A percentile compares a stretch with the other conserved stretches of the same genome.
These are phyloP conservation scores for Hyaloscypha hepaticicola DNA, from an alignment of 495 filamentous ascomycete genomes.

Conservation along the genomic window DNA sequence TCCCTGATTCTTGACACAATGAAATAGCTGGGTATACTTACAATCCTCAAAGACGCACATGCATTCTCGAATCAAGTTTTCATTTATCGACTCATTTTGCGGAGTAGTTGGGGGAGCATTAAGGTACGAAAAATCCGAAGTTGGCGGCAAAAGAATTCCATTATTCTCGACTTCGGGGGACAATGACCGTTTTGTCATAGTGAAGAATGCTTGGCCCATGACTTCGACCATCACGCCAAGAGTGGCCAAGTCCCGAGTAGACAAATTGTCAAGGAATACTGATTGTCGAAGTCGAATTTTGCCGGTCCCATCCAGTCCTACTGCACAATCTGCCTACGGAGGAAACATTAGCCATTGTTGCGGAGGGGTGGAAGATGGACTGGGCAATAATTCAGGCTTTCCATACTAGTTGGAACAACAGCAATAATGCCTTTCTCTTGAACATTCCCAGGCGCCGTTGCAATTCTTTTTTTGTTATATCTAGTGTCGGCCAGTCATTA, in stretches of 20 bases:
- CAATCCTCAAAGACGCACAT: constrained; percentile 30
- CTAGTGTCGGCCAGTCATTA: constrained; percentile 13
- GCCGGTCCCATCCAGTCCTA: not conserved
- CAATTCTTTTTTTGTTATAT: constrained; percentile 15
- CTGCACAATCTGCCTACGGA: constrained; percentile 17
- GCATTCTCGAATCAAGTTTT: constrained; percentile 25
- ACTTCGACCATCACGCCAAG: constrained; percentile 27
- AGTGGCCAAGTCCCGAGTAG: constrained; percentile 12
- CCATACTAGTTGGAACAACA: constrained; percentile 19
- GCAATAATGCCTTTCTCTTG: constrained; percentile 17
- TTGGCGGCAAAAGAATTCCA: not conserved
- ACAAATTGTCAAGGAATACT: constrained; percentile 16
- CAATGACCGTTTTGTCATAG: constrained; percentile 11
- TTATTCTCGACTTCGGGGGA: too few species aligned
- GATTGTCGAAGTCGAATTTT: constrained; percentile 17
- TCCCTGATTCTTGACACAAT: too few species aligned
- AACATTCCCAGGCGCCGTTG: not conserved
- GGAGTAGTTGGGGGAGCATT: not conserved
- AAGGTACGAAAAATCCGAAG: not conserved
- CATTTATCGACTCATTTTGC: constrained; percentile 9
- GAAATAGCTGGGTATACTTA: not conserved
- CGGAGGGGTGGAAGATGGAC: too few species aligned
- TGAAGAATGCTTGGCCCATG: constrained; percentile 25
- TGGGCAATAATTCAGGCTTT: too few species aligned
- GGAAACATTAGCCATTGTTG: too few species aligned